Percentiles rank a stretch among this genome's conserved stretches.
phyloP scores from a whole-genome alignment of 306 rosid genomes.

The Fagus sylvatica region DNA sequence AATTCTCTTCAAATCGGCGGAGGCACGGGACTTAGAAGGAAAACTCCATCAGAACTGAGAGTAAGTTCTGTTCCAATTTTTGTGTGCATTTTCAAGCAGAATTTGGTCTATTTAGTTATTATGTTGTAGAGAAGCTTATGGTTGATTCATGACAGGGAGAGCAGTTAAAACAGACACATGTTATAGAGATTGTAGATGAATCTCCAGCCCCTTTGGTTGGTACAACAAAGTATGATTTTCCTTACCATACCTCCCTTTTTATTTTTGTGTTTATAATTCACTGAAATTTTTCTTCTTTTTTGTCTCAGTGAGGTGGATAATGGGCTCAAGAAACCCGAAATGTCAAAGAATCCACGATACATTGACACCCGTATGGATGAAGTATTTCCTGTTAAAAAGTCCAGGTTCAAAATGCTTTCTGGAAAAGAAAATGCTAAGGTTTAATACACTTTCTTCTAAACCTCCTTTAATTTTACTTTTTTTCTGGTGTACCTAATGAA shows the following conservation, averaged over 20 bases:
- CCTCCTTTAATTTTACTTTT: not conserved
- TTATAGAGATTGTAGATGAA: conserved; percentile 37
- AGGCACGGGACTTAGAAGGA: conserved; percentile 54
- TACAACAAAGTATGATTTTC: conserved; percentile 31
- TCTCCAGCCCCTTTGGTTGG: conserved; percentile 36
- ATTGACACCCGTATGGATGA: conserved; percentile 69
- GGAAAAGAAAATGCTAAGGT: conserved; percentile 89
- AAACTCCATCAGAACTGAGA: conserved; percentile 82
- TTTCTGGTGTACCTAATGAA: not conserved
- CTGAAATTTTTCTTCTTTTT: conserved; percentile 21
- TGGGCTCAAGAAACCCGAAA: conserved; percentile 46
- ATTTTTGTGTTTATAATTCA: conserved; percentile 5
- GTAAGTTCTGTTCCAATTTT: conserved; percentile 21
- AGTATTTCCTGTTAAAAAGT: conserved; percentile 61
- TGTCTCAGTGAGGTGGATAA: conserved; percentile 33
- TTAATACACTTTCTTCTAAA: conserved; percentile 9
- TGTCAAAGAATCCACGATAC: conserved; percentile 53
- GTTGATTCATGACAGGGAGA: conserved; percentile 44
- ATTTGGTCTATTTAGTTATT: not conserved
- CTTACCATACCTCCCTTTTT: conserved; percentile 10
- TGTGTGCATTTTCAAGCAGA: not conserved
- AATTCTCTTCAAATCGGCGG: conserved; percentile 48
- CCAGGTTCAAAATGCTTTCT: conserved; percentile 40
- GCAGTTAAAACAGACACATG: conserved; percentile 44
- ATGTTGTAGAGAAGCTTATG: not conserved